Evolutionary conservation across 31 red algal species (phyloP).

Genomic region (Odonthalia washingtoniensis): DNA sequence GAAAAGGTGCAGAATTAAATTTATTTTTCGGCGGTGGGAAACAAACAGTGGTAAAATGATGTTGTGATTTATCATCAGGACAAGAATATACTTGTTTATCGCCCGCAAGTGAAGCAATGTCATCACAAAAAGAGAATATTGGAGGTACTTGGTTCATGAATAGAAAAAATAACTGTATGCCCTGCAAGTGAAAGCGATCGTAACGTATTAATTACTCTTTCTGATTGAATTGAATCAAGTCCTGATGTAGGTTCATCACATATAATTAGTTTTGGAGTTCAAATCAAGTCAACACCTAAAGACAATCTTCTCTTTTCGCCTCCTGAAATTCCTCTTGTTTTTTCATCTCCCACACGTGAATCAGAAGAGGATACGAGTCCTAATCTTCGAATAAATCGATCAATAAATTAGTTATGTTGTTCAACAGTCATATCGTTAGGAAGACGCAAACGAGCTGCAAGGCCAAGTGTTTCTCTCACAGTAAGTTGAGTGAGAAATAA

Average conservation of each 20-base stretch:
- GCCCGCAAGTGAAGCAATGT: slow-evolving; percentile 84
- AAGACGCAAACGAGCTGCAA: slow-evolving; percentile 77
- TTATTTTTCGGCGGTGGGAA: slow-evolving; percentile 52
- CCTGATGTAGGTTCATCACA: slow-evolving; percentile 93
- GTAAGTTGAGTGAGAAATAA: slow-evolving; percentile 87
- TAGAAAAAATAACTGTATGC: slow-evolving; percentile 88
- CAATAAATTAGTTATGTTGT: slow-evolving; percentile 61
- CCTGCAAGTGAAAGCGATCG: slow-evolving; percentile 76
- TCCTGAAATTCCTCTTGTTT: slow-evolving; percentile 90
- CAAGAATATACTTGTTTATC: slow-evolving; percentile 76
- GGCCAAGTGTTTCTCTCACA: slow-evolving; percentile 91
- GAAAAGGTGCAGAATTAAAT: slow-evolving; percentile 80
- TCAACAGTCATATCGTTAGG: slow-evolving; percentile 54
- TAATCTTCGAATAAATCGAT: slow-evolving; percentile 66
- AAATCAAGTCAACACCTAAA: slow-evolving; percentile 90
- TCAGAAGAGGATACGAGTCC: slow-evolving; percentile 66
- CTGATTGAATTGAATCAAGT: no score
- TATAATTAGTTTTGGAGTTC: slow-evolving; percentile 81
- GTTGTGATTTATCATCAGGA: slow-evolving; percentile 32
- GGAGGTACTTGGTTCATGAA: slow-evolving; percentile 93
- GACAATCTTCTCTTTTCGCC: slow-evolving; percentile 96
- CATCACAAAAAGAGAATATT: slow-evolving; percentile 91
- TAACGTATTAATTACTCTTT: slow-evolving; percentile 83
- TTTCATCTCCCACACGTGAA: slow-evolving; percentile 84
- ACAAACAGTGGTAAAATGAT: slow-evolving; percentile 73